These are phyloP conservation scores for Phytophthora lateralis DNA, from an alignment of 352 stramenopile species.

Conservation along the genomic window DNA sequence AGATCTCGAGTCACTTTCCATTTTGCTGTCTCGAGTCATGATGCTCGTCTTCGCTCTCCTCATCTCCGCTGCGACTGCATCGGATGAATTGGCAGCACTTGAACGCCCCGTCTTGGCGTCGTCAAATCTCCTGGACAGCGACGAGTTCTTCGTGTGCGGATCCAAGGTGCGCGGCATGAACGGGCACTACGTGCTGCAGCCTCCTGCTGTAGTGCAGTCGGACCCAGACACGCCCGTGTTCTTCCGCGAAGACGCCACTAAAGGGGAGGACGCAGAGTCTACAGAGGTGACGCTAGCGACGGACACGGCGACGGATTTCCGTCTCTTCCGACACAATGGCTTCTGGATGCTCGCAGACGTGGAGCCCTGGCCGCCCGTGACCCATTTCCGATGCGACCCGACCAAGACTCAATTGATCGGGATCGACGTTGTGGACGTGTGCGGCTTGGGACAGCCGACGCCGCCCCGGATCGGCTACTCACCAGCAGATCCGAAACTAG, in stretches of 20 bases:
- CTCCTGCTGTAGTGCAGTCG: slow-evolving; percentile 30
- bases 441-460: slow-evolving; percentile 36
- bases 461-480: slow-evolving; percentile 52
- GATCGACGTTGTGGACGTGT: slow-evolving; percentile 30
- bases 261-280: slow-evolving; percentile 1
- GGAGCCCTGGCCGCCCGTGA: slow-evolving; percentile 54
- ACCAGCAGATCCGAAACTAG: slow-evolving; percentile 22
- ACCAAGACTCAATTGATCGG: slow-evolving; percentile 40
- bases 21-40: background rate
- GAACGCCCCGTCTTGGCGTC: slow-evolving; percentile 8
- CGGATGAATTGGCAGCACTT: slow-evolving; percentile 6
- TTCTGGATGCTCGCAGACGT: slow-evolving; percentile 77
- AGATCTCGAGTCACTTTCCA: slow-evolving; percentile 10
- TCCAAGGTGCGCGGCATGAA: slow-evolving; percentile 55
- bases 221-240: slow-evolving; percentile 51
- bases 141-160: slow-evolving; percentile 63
- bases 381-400: slow-evolving; percentile 68
- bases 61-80: slow-evolving; percentile 1
- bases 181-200: slow-evolving; percentile 52
- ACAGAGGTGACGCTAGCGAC: background rate
- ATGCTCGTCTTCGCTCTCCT: slow-evolving; percentile 10
- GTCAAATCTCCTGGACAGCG: slow-evolving; percentile 31
- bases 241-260: slow-evolving; percentile 44
- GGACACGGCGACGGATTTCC: slow-evolving; percentile 41
- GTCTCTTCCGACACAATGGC: slow-evolving; percentile 60